Percentiles rank a stretch among this genome's conserved stretches.
Conservation (phyloP, 805 yeast species). For the Nakazawaea molendinolei region DNA sequence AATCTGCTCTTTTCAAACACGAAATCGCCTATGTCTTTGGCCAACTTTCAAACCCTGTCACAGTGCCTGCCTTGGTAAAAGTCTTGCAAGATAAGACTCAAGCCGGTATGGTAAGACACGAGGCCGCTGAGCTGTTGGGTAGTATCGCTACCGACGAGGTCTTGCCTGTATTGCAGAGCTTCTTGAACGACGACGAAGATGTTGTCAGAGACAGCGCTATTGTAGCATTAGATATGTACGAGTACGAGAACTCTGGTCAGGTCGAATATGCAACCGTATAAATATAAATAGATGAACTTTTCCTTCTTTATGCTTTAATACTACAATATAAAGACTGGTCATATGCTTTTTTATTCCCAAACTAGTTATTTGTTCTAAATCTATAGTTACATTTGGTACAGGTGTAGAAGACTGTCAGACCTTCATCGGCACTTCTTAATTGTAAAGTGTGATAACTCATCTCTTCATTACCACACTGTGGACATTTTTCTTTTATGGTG, state of each 20-base stretch:
- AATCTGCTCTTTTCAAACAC: conserved; percentile 91
- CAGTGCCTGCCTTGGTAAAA: conserved; percentile 81
- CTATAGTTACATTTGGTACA: conserved; percentile 90
- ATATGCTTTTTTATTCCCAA: not conserved
- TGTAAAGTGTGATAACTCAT: conserved; percentile 98
- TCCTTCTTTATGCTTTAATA: conserved; percentile 3
- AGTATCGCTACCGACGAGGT: conserved; percentile 95
- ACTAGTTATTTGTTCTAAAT: conserved; percentile 85
- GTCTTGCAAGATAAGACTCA: conserved; percentile 71
- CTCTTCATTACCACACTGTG: conserved; percentile 97
- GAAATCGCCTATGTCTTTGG: conserved; percentile 98
- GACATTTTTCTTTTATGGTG: conserved; percentile 94
- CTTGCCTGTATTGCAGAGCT: conserved; percentile 75
- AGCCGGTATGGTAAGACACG: conserved; percentile 99
- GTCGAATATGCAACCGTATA: conserved; percentile 58
- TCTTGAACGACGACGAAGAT: conserved; percentile 72
- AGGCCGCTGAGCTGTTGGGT: conserved; percentile 98
- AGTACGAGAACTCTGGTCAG: conserved; percentile 81
- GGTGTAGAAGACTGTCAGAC: conserved; percentile 97
- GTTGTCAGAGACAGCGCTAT: conserved; percentile 96
- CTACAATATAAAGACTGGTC: not conserved
- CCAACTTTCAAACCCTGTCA: conserved; percentile 88
- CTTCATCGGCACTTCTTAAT: conserved; percentile 97
- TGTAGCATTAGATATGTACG: conserved; percentile 98
- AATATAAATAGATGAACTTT: conserved; percentile 1